Base-by-base conservation (phyloP, 2,329 filamentous ascomycete genomes). In the Monosporascus ibericus region DNA sequence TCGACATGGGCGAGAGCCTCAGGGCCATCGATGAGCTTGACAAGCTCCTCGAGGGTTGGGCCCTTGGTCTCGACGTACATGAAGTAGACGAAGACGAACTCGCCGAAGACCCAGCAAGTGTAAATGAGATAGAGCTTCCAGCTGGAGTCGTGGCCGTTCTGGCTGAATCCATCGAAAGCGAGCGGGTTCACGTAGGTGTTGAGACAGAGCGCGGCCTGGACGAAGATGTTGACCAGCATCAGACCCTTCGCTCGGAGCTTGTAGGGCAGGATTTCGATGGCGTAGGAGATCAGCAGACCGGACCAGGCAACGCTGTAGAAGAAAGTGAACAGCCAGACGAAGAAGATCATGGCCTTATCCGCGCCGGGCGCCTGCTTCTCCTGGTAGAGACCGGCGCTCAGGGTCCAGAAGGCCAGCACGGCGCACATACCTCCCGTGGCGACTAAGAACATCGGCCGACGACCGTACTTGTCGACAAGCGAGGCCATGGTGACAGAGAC, bases 11-110 rank as follows among this genome's bases (percentile, higher is more conserved):
- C 75, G 17, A 78, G 76, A 37, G 79, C 81, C 18, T 77, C 69
- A 34, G 84, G 78, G 39, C 81, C 83, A 59, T 86, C 83, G 67
- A 86, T 86, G 68, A 86, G 77, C 70, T 81, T 81, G 63, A 80
- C 82, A 48, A 87, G 75, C 68, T 86, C 82, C 69, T 86, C 83
- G 37, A 86, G 81, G 18, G 83, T 85, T 2, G 80, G 79, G 34
- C 82, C 82, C 58, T 76, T 77, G 39, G 83, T 86, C 70, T 87
- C 83, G 58, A 85, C 70, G 62, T 74, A 75, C 70, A 75, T 74
- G 64, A 74, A 78, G 68, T 79, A 82, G 55, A 82, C 75, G 64
- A 80, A 79, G 62, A 65, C 69, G 50, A 82, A 67, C 68, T 82
- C 78, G 64, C 77, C 58, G 63, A 75, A 74, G 66, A 81, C 77